phyloP scores from a whole-genome alignment of 2,329 filamentous ascomycete species.

The Exophiala oligosperma region DNA sequence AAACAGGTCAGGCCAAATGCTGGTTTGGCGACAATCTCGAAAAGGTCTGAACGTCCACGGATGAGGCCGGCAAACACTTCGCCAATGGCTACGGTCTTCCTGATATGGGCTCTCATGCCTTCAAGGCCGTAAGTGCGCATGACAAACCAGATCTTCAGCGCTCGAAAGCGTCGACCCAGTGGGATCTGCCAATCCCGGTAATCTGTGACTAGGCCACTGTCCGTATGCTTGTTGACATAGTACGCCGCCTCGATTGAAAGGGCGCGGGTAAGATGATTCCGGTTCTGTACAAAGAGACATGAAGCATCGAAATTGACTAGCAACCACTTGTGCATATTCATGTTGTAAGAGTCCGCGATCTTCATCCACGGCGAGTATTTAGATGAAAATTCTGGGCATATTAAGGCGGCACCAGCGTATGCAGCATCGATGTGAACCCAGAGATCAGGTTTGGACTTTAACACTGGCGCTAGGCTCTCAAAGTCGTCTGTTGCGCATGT shows the following conservation, averaged over 20 bases:
- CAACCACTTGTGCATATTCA: conserved; percentile 98
- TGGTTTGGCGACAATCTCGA: conserved; percentile 72
- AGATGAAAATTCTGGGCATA: conserved; percentile 75
- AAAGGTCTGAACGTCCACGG: conserved; percentile 62
- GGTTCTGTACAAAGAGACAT: conserved; percentile 74
- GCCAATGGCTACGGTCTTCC: conserved; percentile 67
- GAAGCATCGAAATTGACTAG: conserved; percentile 89
- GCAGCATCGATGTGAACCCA: conserved; percentile 96
- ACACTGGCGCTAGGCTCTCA: conserved; percentile 57
- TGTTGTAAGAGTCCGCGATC: conserved; percentile 75
- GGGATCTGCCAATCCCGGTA: conserved; percentile 98
- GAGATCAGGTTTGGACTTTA: conserved; percentile 56
- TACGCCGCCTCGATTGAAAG: conserved; percentile 79
- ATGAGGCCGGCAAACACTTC: conserved; percentile 67
- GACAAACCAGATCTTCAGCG: conserved; percentile 94
- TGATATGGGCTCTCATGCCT: conserved; percentile 73
- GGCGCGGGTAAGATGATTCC: conserved; percentile 74
- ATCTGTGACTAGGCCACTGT: conserved; percentile 83
- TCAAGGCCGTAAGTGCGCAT: conserved; percentile 76
- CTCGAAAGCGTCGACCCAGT: conserved; percentile 81
- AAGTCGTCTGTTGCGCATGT: conserved; percentile 88
- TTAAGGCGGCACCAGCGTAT: conserved; percentile 82
- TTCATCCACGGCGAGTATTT: conserved; percentile 50
- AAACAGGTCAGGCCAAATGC: conserved; percentile 79
- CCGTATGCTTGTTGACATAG: conserved; percentile 77